Evolutionary conservation across 1,284 basidiomycete genomes (phyloP), one percentile per base, ranked within the genome.

Genomic region (Hymenochaete sp.): DNA sequence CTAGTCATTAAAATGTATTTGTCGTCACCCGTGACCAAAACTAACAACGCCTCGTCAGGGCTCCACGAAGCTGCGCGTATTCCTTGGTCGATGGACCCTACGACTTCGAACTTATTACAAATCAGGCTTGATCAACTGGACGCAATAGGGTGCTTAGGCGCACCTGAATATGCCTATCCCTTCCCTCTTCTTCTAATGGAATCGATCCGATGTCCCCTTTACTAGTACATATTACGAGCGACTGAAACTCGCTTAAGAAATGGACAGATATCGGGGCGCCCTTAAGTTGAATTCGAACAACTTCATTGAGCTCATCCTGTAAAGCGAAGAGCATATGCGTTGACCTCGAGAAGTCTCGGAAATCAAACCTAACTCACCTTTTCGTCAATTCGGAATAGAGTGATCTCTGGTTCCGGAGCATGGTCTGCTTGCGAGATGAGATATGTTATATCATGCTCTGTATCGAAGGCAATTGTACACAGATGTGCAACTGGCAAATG

Each of bases 1-100:
- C 82, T 76, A 1, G 89, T 91, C 86, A 98, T 93, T 42, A 93
- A 67, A 31, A 97, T 75, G 5, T 98, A 68, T 56, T 89, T 89
- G 49, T 79, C 74, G 50, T 85, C 82, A 16, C 68, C 68, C 4
- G 68, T 72, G 21, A 74, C 62, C 11, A 79, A 58, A 2, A 72
- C 66, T 0, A 79, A 58, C 27, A 74, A 63, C 54, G 78, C 76
- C n/a, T 76, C 72, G 52, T 79, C 77, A 0, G 76, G 75, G 21
- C 70, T 72, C 74, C 75, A 79, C 1, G 61, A 56, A 3, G 75
- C 77, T 2, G 73, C 71, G 47, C 66, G 63, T 52, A 80, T 71
- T 0, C 77, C 77, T 33, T 65, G 65, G 39, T 78, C 74, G 11
- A 80, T 67, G 11, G 68, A 67, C 0, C 77, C 77, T 3, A 75